Evolutionary conservation across 2,329 filamentous ascomycete genomes (phyloP).

Genomic region (Nemania sp.): DNA sequence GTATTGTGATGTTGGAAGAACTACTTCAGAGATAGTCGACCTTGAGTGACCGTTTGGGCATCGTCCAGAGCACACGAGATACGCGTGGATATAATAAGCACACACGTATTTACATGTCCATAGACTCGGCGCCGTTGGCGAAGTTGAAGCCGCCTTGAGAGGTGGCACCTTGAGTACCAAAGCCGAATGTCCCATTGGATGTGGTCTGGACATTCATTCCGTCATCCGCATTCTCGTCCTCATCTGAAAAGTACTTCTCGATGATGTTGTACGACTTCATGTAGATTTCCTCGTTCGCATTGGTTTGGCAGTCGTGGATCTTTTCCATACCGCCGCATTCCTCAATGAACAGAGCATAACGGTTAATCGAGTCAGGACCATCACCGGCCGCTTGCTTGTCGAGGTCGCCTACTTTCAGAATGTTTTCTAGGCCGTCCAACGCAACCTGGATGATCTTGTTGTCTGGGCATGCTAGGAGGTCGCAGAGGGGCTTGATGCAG

Average conservation of each 20-base stretch:
- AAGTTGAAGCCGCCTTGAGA: slow-evolving; percentile 87
- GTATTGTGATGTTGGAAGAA: slow-evolving; percentile 33
- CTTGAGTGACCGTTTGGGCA: slow-evolving; percentile 3
- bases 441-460: slow-evolving; percentile 99
- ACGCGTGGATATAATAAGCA: neutral
- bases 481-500: slow-evolving; percentile 96
- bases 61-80: slow-evolving; percentile 6
- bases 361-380: slow-evolving; percentile 82
- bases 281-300: slow-evolving; percentile 99
- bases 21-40: slow-evolving; percentile 19
- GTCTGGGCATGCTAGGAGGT: slow-evolving; percentile 92
- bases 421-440: slow-evolving; percentile 96
- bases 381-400: slow-evolving; percentile 89
- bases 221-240: slow-evolving; percentile 91
- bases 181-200: slow-evolving; percentile 78
- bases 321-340: slow-evolving; percentile 99
- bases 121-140: slow-evolving; percentile 69
- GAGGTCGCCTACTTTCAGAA: slow-evolving; percentile 98
- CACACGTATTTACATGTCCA: slow-evolving; percentile 61
- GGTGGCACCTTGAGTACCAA: slow-evolving; percentile 58
- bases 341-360: slow-evolving; percentile 96
- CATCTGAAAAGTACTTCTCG: slow-evolving; percentile 99
- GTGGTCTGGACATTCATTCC: slow-evolving; percentile 71
- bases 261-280: slow-evolving; percentile 99
- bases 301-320: slow-evolving; percentile 99